Conservation (phyloP, 2,329 filamentous ascomycete genomes). For the Aspergillus terreus region DNA sequence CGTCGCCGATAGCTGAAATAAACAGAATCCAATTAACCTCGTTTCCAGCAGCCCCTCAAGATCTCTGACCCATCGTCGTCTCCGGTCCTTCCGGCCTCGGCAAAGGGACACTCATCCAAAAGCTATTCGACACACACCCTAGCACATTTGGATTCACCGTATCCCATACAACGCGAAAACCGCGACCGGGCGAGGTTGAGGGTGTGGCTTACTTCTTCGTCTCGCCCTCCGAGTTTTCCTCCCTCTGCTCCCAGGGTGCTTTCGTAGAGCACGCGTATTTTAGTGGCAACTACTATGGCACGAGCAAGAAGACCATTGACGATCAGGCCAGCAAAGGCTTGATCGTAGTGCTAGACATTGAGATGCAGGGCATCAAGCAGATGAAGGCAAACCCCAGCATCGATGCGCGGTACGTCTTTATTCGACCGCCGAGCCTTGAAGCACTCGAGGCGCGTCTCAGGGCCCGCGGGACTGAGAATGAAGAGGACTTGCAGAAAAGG, state of each 20-base stretch:
- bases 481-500: conserved; percentile 63
- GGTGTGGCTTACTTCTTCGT: conserved; percentile 76
- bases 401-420: conserved; percentile 72
- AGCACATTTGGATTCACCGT: conserved; percentile 26
- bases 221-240: conserved; percentile 57
- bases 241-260: conserved; percentile 58
- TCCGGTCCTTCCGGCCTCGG: too few relatives aligned
- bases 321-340: conserved; percentile 28
- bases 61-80: conserved; percentile 10
- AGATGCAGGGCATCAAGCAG: conserved; percentile 88
- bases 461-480: conserved; percentile 66
- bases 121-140: conserved; percentile 25
- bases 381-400: conserved; percentile 65
- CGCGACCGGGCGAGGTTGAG: conserved; percentile 68
- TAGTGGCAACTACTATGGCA: conserved; percentile 76
- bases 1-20: too few relatives aligned
- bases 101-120: conserved; percentile 9
- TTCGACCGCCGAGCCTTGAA: conserved; percentile 69
- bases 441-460: conserved; percentile 67
- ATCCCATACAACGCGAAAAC: conserved; percentile 63
- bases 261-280: conserved; percentile 83
- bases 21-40: background rate
- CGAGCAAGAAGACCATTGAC: conserved; percentile 51
- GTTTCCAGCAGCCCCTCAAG: conserved; percentile 3
- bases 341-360: conserved; percentile 80